Evolutionary conservation across 2,329 filamentous ascomycete genomes (phyloP).

Genomic region (Capronia americana): DNA sequence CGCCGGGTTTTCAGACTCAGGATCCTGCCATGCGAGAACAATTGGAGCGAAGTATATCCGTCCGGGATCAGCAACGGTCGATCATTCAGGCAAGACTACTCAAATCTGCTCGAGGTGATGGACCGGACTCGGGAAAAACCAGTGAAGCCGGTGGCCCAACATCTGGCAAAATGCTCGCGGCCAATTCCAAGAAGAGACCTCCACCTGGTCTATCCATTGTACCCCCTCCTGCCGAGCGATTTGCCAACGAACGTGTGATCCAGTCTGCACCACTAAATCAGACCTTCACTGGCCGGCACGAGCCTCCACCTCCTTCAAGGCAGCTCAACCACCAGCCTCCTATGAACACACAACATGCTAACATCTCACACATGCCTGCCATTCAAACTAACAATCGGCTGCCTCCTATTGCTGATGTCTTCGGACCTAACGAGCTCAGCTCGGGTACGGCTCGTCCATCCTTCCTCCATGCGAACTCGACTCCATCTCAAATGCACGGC

Average conservation of each 20-base stretch:
- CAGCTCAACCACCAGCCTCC: slow-evolving; percentile 83
- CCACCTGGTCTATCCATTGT: slow-evolving; percentile 92
- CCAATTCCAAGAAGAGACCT: slow-evolving; percentile 69
- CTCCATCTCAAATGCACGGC: slow-evolving; percentile 51
- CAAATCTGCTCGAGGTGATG: slow-evolving; percentile 82
- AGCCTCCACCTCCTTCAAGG: slow-evolving; percentile 75
- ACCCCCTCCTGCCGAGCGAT: slow-evolving; percentile 89
- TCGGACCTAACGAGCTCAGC: slow-evolving; percentile 75
- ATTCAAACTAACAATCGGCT: slow-evolving; percentile 89
- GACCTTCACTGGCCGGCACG: slow-evolving; percentile 89
- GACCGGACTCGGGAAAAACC: slow-evolving; percentile 65
- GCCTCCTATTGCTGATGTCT: slow-evolving; percentile 93
- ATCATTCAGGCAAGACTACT: slow-evolving; percentile 93
- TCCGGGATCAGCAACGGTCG: slow-evolving; percentile 89
- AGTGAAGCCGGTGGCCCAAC: slow-evolving; percentile 50
- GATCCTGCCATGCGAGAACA: slow-evolving; percentile 97
- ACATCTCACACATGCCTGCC: slow-evolving; percentile 88
- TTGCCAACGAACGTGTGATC: slow-evolving; percentile 91
- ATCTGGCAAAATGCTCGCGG: slow-evolving; percentile 71
- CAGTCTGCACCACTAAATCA: slow-evolving; percentile 95
- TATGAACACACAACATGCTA: slow-evolving; percentile 80
- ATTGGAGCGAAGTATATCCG: slow-evolving; percentile 88
- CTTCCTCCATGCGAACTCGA: slow-evolving; percentile 67
- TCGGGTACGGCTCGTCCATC: slow-evolving; percentile 67
- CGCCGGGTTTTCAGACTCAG: slow-evolving; percentile 93